Base-by-base conservation (phyloP, 2,329 filamentous ascomycete species). In the Exophiala xenobiotica region DNA sequence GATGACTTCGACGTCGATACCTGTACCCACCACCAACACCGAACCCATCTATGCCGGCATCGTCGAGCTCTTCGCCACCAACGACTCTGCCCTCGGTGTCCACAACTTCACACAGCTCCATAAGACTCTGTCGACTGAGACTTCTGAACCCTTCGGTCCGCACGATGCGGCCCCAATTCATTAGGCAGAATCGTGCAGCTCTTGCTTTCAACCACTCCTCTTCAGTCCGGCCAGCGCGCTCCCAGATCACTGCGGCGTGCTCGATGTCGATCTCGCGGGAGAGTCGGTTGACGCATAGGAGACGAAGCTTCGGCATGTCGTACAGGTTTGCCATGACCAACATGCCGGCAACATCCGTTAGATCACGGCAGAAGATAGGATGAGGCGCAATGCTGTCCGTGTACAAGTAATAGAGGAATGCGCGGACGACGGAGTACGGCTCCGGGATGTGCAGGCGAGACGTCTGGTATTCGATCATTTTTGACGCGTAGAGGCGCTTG, bases 301-400 rank as follows among this genome's bases (percentile, higher is more conserved):
- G 80, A 16, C 92, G 87, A 19, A 99, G 82, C 61, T 93, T 90
- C 1, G 91, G 91, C 74, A 99, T 95, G 66, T 96, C 92, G 73
- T 99, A 99, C 40, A 97, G 88, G 68, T 97, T 96, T 37, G 90
- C 90, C 88, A 99, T 95, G 58, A 99, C 92, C 2, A 99, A 79
- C 69, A 99, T 83, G 6, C 93, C 92, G 0, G 93, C 92, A 11
- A 97, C 90, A 61, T 96, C 91, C 23, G 85, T 82, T 16, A 96
- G 81, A 6, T 72, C 76, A 0, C 81, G 76, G 40, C 80, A 81
- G 56, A 77, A 76, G 42, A 86, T 80, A 0, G 82, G 81, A 51
- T 76, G 73, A n/a, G 68, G 70, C 2, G 71, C 68, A 60, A 99
- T 96, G 61, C 86, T 92, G 69, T 99, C 93, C 0, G 93, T 96